phyloP scores from a whole-genome alignment of 225 moss, liverwort and hornwort genomes.

The Ulota crispa region DNA sequence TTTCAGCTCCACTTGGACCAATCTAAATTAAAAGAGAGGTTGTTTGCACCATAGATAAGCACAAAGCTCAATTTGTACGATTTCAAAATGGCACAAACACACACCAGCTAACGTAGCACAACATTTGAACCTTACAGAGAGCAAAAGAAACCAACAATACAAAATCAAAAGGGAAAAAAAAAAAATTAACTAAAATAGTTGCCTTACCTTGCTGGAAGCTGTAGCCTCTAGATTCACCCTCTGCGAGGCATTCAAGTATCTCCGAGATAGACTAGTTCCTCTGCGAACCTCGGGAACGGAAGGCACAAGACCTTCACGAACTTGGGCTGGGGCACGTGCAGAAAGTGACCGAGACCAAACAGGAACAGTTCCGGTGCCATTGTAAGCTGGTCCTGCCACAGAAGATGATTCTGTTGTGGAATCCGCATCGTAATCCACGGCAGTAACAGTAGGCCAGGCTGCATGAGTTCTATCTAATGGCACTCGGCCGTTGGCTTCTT shows the following conservation, averaged over 20 bases:
- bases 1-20: constrained; percentile 77
- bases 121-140: constrained; percentile 7
- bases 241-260: constrained; percentile 67
- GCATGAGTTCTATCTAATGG: constrained; percentile 35
- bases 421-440: constrained; percentile 79
- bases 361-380: constrained; percentile 72
- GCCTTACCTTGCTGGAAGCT: constrained; percentile 66
- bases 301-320: constrained; percentile 63
- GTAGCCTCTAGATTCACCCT: constrained; percentile 82
- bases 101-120: neutral
- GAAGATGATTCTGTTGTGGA: constrained; percentile 89
- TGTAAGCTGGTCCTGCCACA: constrained; percentile 57
- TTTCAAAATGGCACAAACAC: constrained; percentile 64
- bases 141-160: neutral
- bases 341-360: constrained; percentile 76
- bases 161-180: neutral
- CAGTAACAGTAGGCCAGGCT: constrained; percentile 51
- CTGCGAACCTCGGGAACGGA: constrained; percentile 72
- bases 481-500: constrained; percentile 27
- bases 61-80: constrained; percentile 84
- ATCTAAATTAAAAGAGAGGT: constrained; percentile 97
- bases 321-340: constrained; percentile 43
- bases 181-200: neutral
- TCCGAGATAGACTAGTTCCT: constrained; percentile 55
- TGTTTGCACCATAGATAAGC: constrained; percentile 95